Base-by-base conservation (phyloP, 192 early-diverging fungal species). In the Lobulomyces angularis region DNA sequence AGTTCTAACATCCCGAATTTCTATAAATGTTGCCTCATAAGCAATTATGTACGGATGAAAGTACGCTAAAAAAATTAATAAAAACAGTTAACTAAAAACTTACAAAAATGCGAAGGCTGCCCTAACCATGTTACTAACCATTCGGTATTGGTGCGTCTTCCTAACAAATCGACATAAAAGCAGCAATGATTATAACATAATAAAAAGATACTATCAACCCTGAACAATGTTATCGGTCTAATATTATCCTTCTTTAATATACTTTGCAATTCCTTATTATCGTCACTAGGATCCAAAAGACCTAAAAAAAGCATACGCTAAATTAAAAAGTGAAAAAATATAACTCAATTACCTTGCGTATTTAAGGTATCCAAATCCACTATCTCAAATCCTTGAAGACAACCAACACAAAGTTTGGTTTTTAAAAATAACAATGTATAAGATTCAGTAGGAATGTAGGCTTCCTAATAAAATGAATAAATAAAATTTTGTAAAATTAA, bases 391-490 rank as follows among this genome's bases (percentile, higher is more conserved):
- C 92, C 92, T 46, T 86, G 85, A 18, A 69, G 66, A 55, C 87
- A 88, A 14, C 89, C 90, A 3, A 97, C 82, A 59, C 82, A 88
- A 17, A 97, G 63, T 25, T 79, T 83, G 18, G 80, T 84, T 20
- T 77, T 78, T 48, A 91, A 62, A 41, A 84, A 87, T 50, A 91
- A 81, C 43, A 97, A 65, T 8, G 83, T 85, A 20, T 67, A 80
- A 17, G 84, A 73, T 70, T 94, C 89, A 22, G 82, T 72, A 6
- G 89, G 88, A 55, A 94, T 86, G 54, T 93, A 97, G 48, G 89
- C 83, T 50, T 96, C 88, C 69, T 88, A 18, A 12, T 18, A 51
- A 50, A 41, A 9, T 9, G 8, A 14, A 18, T 14, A 12, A 29
- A 20, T 2, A 43, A 62, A 5, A 25, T n/a, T 0, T 37, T n/a